These are phyloP conservation scores for Ophiognomonia clavigignenti-juglandacearum DNA, from an alignment of 2,329 filamentous ascomycete species.

Conservation along the genomic window DNA sequence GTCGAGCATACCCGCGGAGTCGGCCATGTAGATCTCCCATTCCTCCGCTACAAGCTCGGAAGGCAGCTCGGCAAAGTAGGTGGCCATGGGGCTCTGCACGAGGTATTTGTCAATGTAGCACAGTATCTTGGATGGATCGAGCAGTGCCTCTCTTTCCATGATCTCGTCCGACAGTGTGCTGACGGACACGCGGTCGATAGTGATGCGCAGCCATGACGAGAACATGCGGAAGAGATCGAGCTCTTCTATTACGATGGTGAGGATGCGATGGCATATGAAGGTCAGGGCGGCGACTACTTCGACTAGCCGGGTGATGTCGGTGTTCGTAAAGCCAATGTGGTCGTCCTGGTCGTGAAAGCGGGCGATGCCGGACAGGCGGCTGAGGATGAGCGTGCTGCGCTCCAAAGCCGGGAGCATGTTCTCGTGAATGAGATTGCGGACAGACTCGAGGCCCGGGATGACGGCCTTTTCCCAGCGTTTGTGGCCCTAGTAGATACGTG, in stretches of 20 bases:
- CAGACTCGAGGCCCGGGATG: constrained; percentile 67
- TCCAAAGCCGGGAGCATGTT: constrained; percentile 87
- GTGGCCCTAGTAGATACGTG: constrained; percentile 60
- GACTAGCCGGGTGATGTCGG: constrained; percentile 59
- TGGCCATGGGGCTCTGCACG: constrained; percentile 57
- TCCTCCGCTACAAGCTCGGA: constrained; percentile 25
- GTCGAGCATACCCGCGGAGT: constrained; percentile 44
- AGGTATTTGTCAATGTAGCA: constrained; percentile 73
- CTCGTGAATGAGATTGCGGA: constrained; percentile 76
- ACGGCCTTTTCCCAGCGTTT: constrained; percentile 95
- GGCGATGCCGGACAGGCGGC: constrained; percentile 77
- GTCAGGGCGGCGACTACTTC: constrained; percentile 73
- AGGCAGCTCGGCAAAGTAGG: constrained; percentile 51
- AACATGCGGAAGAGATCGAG: constrained; percentile 73
- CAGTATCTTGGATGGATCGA: constrained; percentile 69
- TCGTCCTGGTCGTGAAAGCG: constrained; percentile 67
- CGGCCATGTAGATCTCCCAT: constrained; percentile 19
- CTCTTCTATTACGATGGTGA: constrained; percentile 70
- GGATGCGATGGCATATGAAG: constrained; percentile 67
- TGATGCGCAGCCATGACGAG: constrained; percentile 76
- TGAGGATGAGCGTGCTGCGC: constrained; percentile 74
- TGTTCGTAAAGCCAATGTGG: constrained; percentile 60
- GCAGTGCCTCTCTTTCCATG: constrained; percentile 69
- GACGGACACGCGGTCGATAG: constrained; percentile 73
- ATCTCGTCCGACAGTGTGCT: constrained; percentile 64